Percentiles rank a stretch among this genome's conserved stretches.
phyloP scores from a whole-genome alignment of 495 filamentous ascomycete species.

The Rusavskia elegans region DNA sequence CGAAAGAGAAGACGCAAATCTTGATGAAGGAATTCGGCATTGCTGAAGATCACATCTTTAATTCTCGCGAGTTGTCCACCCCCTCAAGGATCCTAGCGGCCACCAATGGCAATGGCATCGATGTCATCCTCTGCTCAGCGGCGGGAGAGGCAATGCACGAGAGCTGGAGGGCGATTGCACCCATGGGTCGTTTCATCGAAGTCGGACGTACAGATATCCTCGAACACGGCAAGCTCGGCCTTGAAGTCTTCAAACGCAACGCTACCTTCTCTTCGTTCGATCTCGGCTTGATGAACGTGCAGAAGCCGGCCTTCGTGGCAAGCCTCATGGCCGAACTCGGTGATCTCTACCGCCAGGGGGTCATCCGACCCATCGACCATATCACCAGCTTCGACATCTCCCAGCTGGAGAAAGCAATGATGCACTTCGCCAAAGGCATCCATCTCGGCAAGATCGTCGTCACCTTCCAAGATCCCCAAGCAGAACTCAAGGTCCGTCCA shows the following conservation, averaged over 20 bases:
- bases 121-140: background rate
- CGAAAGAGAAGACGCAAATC: background rate
- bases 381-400: background rate
- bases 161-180: background rate
- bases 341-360: background rate
- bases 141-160: background rate
- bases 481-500: conserved; percentile 1
- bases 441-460: background rate
- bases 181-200: background rate
- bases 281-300: background rate
- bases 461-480: background rate
- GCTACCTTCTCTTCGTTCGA: background rate
- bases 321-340: background rate
- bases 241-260: background rate
- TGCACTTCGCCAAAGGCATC: background rate
- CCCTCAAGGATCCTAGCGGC: background rate
- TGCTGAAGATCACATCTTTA: background rate
- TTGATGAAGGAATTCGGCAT: background rate
- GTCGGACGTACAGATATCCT: background rate
- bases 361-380: background rate
- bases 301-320: background rate
- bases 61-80: background rate
- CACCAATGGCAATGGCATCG: background rate
- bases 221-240: background rate
- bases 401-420: background rate